A percentile compares a stretch with the other conserved stretches of the same genome.
phyloP scores from a whole-genome alignment of 2,329 filamentous ascomycete genomes.

The Fusarium aywerte region DNA sequence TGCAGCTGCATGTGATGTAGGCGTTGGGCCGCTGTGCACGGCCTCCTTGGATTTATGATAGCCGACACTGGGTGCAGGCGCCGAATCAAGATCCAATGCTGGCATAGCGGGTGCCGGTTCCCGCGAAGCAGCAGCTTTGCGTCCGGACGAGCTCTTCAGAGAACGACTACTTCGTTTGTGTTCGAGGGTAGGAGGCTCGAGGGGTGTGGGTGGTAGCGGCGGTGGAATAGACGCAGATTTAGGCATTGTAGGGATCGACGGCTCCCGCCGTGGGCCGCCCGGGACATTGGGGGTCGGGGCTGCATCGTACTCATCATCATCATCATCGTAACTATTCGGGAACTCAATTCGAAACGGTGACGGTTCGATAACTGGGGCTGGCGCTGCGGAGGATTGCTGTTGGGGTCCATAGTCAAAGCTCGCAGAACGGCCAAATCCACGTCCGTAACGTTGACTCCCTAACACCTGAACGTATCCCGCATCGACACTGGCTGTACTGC shows the following conservation, averaged over 20 bases:
- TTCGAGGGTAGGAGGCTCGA: conserved; percentile 56
- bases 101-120: conserved; percentile 48
- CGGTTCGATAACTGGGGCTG: conserved; percentile 43
- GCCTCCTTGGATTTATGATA: conserved; percentile 69
- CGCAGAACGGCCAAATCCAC: conserved; percentile 69
- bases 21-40: conserved; percentile 60
- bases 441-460: conserved; percentile 67
- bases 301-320: conserved; percentile 74
- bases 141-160: conserved; percentile 59
- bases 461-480: conserved; percentile 68
- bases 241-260: conserved; percentile 51
- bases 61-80: conserved; percentile 67
- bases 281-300: conserved; percentile 89
- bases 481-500: conserved; percentile 74
- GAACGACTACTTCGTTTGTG: conserved; percentile 69
- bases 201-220: conserved; percentile 53
- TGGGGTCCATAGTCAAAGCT: conserved; percentile 77
- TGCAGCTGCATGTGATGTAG: conserved; percentile 58
- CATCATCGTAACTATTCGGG: conserved; percentile 54
- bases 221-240: conserved; percentile 47
- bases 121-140: conserved; percentile 45
- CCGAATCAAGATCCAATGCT: conserved; percentile 60
- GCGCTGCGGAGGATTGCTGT: conserved; percentile 44
- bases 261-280: conserved; percentile 73
- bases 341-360: conserved; percentile 61